Conservation (phyloP, 495 filamentous ascomycete genomes). For the Thozetella sp. region DNA sequence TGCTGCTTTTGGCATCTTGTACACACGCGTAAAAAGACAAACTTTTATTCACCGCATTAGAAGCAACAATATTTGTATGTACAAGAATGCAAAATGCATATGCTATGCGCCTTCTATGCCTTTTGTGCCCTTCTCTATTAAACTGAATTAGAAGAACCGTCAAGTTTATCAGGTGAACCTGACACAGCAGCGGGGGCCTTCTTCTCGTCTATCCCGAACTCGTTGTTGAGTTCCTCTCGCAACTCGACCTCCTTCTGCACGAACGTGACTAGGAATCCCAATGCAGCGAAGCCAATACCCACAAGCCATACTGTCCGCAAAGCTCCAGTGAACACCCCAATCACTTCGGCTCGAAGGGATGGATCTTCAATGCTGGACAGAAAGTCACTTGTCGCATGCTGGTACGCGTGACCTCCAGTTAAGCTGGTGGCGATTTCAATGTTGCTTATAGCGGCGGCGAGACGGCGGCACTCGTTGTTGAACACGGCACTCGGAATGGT, state of each 20-base stretch:
- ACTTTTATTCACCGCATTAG: too few species aligned
- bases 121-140: too few species aligned
- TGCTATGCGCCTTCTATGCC: too few species aligned
- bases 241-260: neutral
- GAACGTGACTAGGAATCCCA: neutral
- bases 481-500: constrained; percentile 18
- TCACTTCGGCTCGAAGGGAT: neutral
- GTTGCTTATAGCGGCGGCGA: neutral
- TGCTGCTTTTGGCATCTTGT: too few species aligned
- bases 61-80: too few species aligned
- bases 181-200: too few species aligned
- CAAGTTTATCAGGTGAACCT: too few species aligned
- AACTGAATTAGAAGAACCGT: too few species aligned
- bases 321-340: neutral
- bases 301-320: neutral
- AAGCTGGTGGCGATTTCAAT: neutral
- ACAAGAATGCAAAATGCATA: too few species aligned
- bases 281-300: neutral
- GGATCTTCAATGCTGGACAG: neutral
- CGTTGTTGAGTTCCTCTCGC: neutral
- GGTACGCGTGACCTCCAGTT: neutral
- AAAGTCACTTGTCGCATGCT: neutral
- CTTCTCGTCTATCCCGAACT: neutral
- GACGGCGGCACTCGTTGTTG: constrained; percentile 6
- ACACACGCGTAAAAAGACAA: too few species aligned